These are phyloP conservation scores for Candida yuanshanica DNA, from an alignment of 805 yeast species.

Conservation along the genomic window DNA sequence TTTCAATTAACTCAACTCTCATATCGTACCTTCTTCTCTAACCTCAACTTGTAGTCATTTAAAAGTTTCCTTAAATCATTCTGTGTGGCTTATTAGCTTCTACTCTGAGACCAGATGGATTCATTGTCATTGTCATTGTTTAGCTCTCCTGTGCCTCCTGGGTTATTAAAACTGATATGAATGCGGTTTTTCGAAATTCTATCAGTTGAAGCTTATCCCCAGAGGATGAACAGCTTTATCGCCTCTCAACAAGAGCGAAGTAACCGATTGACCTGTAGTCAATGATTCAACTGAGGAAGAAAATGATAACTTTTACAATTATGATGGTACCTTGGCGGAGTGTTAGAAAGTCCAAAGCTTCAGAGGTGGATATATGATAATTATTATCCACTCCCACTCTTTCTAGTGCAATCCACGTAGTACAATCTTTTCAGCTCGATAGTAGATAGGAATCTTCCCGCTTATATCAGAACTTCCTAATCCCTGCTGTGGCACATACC, in stretches of 20 bases:
- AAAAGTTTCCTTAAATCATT: conserved; percentile 33
- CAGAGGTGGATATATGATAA: too few relatives aligned
- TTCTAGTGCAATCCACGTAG: too few relatives aligned
- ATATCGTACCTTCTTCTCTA: conserved; percentile 8
- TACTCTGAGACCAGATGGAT: conserved; percentile 24
- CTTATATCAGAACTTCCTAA: too few relatives aligned
- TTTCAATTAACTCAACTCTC: too few relatives aligned
- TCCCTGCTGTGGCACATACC: too few relatives aligned
- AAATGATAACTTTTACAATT: not conserved
- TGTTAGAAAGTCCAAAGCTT: too few relatives aligned
- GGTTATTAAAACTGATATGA: conserved; percentile 34
- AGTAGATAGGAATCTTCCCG: too few relatives aligned
- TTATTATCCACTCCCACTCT: too few relatives aligned
- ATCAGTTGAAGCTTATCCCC: not conserved
- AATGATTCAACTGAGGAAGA: conserved; percentile 6
- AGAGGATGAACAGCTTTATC: not conserved
- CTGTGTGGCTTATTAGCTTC: conserved; percentile 20
- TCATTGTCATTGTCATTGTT: conserved; percentile 21
- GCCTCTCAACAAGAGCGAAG: conserved; percentile 21
- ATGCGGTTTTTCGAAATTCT: conserved; percentile 1
- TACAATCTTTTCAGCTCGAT: too few relatives aligned
- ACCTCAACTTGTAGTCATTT: conserved; percentile 30
- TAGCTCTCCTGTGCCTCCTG: conserved; percentile 30
- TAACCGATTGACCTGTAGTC: conserved; percentile 15
- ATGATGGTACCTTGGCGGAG: not conserved